Evolutionary conservation across 371 early-diverging fungal species (phyloP), one percentile per base, ranked within the genome.

Genomic region (Circinella minor): DNA sequence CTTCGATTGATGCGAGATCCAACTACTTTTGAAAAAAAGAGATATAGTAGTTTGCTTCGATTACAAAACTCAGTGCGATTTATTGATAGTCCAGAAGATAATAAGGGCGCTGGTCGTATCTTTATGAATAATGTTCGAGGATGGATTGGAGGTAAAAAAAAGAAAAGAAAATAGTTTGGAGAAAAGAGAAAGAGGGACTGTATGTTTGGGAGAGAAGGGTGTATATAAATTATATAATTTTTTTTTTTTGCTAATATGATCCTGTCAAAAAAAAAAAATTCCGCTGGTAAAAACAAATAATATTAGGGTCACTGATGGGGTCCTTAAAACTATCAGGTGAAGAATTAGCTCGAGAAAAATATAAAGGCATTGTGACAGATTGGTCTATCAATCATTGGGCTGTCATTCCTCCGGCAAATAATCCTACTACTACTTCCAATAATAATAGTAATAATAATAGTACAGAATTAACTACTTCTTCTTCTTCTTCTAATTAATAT

Each of bases 81-180:
- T 61, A 65, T 81, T 34, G 83, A 85, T 64, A 71, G 74, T 20
- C 72, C 80, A 17, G 77, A 78, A 36, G 79, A 80, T 36, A 76
- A 69, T 38, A 60, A 71, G 20, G 76, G 78, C 36, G 80, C 81
- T 63, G 88, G 89, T 1, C 83, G 86, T 37, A 86, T 92, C 2
- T 94, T 92, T 71, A 83, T 83, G 77, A 83, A 86, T 48, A 93
- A 91, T 72, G 81, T 88, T 34, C 84, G 90, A 17, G 83, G 90
- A 8, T 94, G 94, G 94, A 84, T 93, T 71, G 94, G 94, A 62
- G 94, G 89, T 86, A 80, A 74, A 55, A 13, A 62, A 27, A 11
- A 43, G 9, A 39, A 39, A 39, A 39, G 43, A 43, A 43, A 43
- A 43, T 6, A 43, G 11, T 43, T 27, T 27, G 27, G 43, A 11